Conservation (phyloP, 371 early-diverging fungal species). For the Apophysomyces variabilis region DNA sequence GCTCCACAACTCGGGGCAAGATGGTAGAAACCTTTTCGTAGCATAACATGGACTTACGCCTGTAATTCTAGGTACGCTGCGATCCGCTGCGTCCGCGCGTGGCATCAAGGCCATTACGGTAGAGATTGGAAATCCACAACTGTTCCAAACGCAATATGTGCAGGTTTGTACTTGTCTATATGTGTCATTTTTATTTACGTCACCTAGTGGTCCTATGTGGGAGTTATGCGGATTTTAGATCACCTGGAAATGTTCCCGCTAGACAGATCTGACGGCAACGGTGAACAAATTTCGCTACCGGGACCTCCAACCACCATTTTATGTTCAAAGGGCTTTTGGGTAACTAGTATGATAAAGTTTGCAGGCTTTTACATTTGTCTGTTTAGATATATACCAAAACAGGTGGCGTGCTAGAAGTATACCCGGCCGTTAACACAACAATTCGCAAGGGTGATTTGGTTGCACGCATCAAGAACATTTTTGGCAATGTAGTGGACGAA, state of each 20-base stretch:
- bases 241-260: conserved; percentile 34
- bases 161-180: conserved; percentile 43
- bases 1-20: conserved; percentile 47
- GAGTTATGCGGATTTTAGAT: conserved; percentile 37
- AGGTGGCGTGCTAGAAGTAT: conserved; percentile 76
- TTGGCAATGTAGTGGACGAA: conserved; percentile 83
- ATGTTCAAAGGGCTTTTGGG: conserved; percentile 43
- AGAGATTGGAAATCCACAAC: conserved; percentile 80
- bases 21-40: conserved; percentile 16
- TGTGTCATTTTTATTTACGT: background rate
- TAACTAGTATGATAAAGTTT: conserved; percentile 39
- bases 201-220: conserved; percentile 36
- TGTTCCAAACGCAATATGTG: conserved; percentile 74
- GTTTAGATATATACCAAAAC: conserved; percentile 43
- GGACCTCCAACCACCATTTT: conserved; percentile 27
- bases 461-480: conserved; percentile 85
- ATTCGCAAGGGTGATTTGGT: conserved; percentile 82
- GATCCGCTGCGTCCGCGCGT: conserved; percentile 80
- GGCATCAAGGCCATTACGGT: conserved; percentile 89
- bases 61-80: conserved; percentile 65
- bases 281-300: background rate
- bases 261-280: conserved; percentile 13
- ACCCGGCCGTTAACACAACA: conserved; percentile 81
- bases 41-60: conserved; percentile 17
- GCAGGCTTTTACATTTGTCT: conserved; percentile 12